Conservation (phyloP, 2,329 filamentous ascomycete genomes). For the Anthostomella pinea region DNA sequence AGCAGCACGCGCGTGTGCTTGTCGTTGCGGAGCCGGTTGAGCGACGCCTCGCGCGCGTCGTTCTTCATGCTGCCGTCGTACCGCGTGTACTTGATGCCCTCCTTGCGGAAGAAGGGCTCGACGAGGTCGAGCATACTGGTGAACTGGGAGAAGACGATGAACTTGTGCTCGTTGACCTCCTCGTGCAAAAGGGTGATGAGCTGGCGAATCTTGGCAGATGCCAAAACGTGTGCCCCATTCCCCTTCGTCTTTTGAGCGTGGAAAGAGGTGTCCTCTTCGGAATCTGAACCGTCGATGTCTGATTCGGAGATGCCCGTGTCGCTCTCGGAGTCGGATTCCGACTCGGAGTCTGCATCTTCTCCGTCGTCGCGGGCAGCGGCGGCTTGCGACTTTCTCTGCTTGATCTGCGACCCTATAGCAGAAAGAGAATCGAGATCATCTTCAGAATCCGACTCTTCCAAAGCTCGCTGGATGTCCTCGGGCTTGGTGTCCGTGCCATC, state of each 20-base stretch:
- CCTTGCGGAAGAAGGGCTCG: conserved; percentile 79
- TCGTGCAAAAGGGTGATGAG: conserved; percentile 76
- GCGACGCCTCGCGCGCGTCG: conserved; percentile 82
- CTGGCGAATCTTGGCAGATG: conserved; percentile 89
- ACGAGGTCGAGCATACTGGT: conserved; percentile 97
- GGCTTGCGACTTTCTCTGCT: conserved; percentile 14
- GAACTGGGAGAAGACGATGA: conserved; percentile 98
- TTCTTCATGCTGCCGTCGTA: conserved; percentile 97
- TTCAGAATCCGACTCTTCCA: conserved; percentile 29
- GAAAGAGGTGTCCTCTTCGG: conserved; percentile 37
- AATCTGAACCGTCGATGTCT: conserved; percentile 38
- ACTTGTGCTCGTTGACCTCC: conserved; percentile 82
- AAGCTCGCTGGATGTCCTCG: conserved; percentile 25
- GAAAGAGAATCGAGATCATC: conserved; percentile 28
- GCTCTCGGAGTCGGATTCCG: conserved; percentile 26
- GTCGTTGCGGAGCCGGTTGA: conserved; percentile 73
- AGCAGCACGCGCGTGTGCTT: conserved; percentile 76
- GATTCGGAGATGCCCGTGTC: conserved; percentile 39
- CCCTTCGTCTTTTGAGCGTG: conserved; percentile 35
- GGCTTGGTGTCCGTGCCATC: conserved; percentile 41
- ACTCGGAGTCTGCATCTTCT: conserved; percentile 21
- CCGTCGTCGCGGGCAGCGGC: conserved; percentile 11
- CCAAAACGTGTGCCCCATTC: conserved; percentile 52
- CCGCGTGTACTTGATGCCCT: conserved; percentile 75
- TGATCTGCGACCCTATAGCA: conserved; percentile 22